Conservation (phyloP, 352 stramenopile genomes). For the Blastocystis hominis region DNA sequence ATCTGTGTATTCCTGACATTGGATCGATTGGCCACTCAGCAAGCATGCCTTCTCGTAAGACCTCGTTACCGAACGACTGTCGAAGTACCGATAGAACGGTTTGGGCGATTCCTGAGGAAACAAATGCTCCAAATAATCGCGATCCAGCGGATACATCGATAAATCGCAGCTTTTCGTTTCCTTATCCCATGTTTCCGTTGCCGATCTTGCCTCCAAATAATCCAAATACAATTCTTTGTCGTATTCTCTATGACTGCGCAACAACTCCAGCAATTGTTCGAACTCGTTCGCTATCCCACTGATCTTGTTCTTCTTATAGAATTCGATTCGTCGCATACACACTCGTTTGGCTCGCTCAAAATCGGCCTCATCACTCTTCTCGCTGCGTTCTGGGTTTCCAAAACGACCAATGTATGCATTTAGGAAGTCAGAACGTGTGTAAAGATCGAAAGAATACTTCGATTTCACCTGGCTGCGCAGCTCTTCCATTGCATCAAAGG, state of each 20-base stretch:
- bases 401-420: not conserved
- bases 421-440: not conserved
- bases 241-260: not conserved
- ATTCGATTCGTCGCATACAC: not conserved
- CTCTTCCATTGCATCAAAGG: not conserved
- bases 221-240: not conserved
- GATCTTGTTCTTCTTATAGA: not conserved
- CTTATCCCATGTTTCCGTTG: not conserved
- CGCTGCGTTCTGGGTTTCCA: not conserved
- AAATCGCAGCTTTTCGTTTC: not conserved
- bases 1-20: not conserved
- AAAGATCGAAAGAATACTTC: not conserved
- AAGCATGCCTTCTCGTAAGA: not conserved
- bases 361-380: not conserved
- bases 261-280: not conserved
- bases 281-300: not conserved
- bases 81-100: not conserved
- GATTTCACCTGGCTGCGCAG: not conserved
- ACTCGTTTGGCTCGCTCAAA: not conserved
- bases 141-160: not conserved
- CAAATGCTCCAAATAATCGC: not conserved
- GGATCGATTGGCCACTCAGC: not conserved
- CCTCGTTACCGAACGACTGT: not conserved
- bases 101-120: conserved; percentile 3
- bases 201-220: not conserved